phyloP scores from a whole-genome alignment of 176 grass and related monocot species.

The Carex cristatella region DNA sequence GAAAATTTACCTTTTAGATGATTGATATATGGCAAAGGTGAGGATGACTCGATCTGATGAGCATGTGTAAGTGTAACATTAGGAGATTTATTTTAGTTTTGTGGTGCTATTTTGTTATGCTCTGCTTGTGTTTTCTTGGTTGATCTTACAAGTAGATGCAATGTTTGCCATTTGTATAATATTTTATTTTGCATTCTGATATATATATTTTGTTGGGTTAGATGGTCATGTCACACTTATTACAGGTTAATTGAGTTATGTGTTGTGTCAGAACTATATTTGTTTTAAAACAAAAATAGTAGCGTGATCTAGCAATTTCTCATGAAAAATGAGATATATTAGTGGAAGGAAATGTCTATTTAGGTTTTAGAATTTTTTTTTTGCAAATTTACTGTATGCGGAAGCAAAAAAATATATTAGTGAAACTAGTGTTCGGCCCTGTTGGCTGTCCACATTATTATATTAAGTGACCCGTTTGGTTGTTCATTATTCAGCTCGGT shows the following conservation, averaged over 20 bases:
- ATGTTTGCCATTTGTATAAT: too few species aligned
- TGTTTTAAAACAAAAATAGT: neutral
- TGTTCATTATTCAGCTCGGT: too few species aligned
- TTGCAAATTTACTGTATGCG: too few species aligned
- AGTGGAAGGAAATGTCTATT: too few species aligned
- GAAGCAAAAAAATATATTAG: too few species aligned
- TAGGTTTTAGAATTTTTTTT: too few species aligned
- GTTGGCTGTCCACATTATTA: too few species aligned
- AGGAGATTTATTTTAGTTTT: neutral
- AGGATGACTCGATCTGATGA: too few species aligned
- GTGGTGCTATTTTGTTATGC: neutral
- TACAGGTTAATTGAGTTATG: too few species aligned
- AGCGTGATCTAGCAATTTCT: neutral
- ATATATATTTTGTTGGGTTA: neutral
- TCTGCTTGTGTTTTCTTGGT: neutral
- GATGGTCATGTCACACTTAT: neutral
- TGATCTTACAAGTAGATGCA: neutral
- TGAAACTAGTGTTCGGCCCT: too few species aligned
- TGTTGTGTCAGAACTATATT: neutral
- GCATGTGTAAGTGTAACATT: slow-evolving; percentile 10
- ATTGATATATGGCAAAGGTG: neutral
- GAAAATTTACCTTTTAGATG: neutral
- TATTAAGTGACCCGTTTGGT: too few species aligned
- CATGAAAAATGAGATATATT: neutral
- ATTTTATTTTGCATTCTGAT: neutral